phyloP scores from a whole-genome alignment of 495 filamentous ascomycete species.

The Neurospora africana region DNA sequence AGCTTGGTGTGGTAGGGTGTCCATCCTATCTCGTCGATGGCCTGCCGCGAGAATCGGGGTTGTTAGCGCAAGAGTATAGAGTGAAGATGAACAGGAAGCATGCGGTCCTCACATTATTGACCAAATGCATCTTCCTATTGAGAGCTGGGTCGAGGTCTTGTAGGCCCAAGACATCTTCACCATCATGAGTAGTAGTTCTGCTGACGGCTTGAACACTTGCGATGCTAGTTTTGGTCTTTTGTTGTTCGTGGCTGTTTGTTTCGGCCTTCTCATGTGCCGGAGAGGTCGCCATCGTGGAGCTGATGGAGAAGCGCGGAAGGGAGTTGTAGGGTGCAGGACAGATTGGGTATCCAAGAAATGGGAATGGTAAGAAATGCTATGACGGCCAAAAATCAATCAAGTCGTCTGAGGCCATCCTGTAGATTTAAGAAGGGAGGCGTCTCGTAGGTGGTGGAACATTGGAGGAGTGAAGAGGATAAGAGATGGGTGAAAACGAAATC shows the following conservation, averaged over 20 bases:
- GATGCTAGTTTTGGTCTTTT: not conserved
- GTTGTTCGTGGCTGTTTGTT: not conserved
- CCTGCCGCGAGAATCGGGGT: slow-evolving; percentile 23
- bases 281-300: not conserved
- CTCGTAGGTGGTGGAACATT: not conserved
- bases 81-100: not conserved
- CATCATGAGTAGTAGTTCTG: not conserved
- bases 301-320: not conserved
- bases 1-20: slow-evolving; percentile 59
- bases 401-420: not conserved
- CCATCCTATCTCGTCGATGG: slow-evolving; percentile 66
- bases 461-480: not conserved
- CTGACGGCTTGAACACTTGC: not conserved
- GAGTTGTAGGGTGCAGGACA: not conserved
- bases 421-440: not conserved
- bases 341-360: not conserved
- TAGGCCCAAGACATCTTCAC: slow-evolving; percentile 38
- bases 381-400: not conserved
- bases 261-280: not conserved
- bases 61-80: not conserved
- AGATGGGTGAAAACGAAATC: not conserved
- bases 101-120: slow-evolving; percentile 49
- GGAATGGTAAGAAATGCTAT: not conserved
- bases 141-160: slow-evolving; percentile 51
- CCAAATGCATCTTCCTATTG: slow-evolving; percentile 56